Evolutionary conservation across 257 asterid genomes (phyloP).

Genomic region (Solanum chiquidenum): DNA sequence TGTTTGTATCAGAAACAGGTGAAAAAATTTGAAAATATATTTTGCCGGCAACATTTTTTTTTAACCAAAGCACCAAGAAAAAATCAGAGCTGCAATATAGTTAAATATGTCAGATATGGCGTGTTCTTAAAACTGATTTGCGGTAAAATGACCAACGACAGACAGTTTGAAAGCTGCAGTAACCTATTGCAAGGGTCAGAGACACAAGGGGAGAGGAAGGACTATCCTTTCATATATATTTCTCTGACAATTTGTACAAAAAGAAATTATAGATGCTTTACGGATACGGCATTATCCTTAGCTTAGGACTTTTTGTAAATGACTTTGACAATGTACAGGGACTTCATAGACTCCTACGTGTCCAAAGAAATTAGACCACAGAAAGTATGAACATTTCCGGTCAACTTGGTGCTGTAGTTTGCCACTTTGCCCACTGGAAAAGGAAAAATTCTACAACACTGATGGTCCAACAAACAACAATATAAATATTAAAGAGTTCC

Average conservation of each 20-base stretch:
- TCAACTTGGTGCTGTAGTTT: not conserved
- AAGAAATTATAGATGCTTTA: not conserved
- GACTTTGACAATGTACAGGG: not conserved
- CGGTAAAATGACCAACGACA: not conserved
- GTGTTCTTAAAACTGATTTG: not conserved
- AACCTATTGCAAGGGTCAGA: not conserved
- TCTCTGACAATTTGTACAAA: not conserved
- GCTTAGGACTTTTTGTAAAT: not conserved
- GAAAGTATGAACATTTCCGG: not conserved
- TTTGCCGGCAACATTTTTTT: not conserved
- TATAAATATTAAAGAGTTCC: not conserved
- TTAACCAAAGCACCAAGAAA: not conserved
- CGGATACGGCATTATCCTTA: not conserved
- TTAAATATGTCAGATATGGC: not conserved
- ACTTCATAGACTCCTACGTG: not conserved
- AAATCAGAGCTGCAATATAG: not conserved
- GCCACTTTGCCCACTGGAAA: not conserved
- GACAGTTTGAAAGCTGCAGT: not conserved
- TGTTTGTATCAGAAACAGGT: not conserved
- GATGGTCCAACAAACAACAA: not conserved
- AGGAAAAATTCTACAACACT: not conserved
- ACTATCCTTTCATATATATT: not conserved
- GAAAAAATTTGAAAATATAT: not conserved
- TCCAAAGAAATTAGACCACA: not conserved
- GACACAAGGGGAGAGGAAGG: not conserved